A percentile compares a stretch with the other conserved stretches of the same genome.
Conservation (phyloP, 192 early-diverging fungal genomes). For the Linnemannia zychae region DNA sequence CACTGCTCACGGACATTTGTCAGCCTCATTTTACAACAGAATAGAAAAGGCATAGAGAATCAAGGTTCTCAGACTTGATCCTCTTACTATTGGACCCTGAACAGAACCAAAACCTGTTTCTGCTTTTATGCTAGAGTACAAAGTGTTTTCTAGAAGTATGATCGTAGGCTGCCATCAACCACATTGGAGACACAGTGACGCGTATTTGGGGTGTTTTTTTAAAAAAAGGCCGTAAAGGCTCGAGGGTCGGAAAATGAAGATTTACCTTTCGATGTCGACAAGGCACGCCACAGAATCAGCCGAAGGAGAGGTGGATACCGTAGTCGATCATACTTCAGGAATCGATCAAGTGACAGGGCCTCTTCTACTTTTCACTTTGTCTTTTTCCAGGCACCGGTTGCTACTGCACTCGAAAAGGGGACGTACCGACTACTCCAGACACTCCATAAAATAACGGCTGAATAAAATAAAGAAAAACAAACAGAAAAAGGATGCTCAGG, state of each 20-base stretch:
- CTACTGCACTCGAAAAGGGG: background rate
- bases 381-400: background rate
- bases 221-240: background rate
- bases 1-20: conserved; percentile 7
- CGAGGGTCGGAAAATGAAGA: background rate
- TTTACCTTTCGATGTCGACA: background rate
- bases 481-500: background rate
- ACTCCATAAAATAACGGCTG: background rate
- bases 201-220: too few relatives aligned
- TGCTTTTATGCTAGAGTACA: background rate
- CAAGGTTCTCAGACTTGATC: background rate
- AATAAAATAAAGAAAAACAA: background rate
- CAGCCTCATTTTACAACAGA: background rate
- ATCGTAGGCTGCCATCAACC: background rate
- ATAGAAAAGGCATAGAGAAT: too few relatives aligned
- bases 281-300: background rate
- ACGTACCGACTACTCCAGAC: background rate
- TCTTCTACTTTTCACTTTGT: background rate
- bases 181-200: too few relatives aligned
- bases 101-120: background rate
- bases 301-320: background rate
- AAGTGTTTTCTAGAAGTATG: background rate
- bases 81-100: background rate
- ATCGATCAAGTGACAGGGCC: background rate
- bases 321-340: background rate